Evolutionary conservation across 192 early-diverging fungal genomes (phyloP).

Genomic region (Pilaira anomala): DNA sequence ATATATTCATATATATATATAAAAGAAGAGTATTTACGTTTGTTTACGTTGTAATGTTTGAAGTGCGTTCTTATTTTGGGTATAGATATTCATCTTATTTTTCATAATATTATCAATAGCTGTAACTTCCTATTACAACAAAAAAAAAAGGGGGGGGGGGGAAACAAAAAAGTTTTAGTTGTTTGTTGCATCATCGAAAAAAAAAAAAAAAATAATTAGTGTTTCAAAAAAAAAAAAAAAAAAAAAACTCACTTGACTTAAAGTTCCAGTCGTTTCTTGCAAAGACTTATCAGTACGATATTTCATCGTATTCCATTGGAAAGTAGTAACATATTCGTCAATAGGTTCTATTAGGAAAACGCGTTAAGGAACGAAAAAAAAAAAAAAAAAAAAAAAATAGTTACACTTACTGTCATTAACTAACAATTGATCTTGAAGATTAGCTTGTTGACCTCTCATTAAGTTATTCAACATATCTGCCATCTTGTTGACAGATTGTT

Average conservation of each 20-base stretch:
- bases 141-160: neutral
- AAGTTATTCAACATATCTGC: slow-evolving; percentile 82
- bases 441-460: slow-evolving; percentile 50
- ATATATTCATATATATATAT: neutral
- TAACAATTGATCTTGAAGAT: slow-evolving; percentile 60
- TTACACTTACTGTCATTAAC: slow-evolving; percentile 78
- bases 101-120: slow-evolving; percentile 89
- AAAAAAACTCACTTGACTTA: slow-evolving; percentile 59
- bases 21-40: no score
- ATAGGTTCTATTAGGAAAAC: slow-evolving; percentile 61
- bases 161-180: neutral
- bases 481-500: slow-evolving; percentile 74
- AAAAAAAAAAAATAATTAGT: neutral
- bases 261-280: slow-evolving; percentile 74
- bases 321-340: slow-evolving; percentile 82
- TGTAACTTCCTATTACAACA: slow-evolving; percentile 70
- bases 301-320: slow-evolving; percentile 97
- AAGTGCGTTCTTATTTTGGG: slow-evolving; percentile 75
- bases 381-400: slow-evolving; percentile 6
- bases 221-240: neutral
- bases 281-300: slow-evolving; percentile 93
- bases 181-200: neutral
- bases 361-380: slow-evolving; percentile 2
- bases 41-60: slow-evolving; percentile 81
- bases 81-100: slow-evolving; percentile 84